Percentiles rank a stretch among this genome's conserved stretches.
These are phyloP conservation scores for Blastocladiella britannica DNA, from an alignment of 192 early-diverging fungal species.

Conservation along the genomic window DNA sequence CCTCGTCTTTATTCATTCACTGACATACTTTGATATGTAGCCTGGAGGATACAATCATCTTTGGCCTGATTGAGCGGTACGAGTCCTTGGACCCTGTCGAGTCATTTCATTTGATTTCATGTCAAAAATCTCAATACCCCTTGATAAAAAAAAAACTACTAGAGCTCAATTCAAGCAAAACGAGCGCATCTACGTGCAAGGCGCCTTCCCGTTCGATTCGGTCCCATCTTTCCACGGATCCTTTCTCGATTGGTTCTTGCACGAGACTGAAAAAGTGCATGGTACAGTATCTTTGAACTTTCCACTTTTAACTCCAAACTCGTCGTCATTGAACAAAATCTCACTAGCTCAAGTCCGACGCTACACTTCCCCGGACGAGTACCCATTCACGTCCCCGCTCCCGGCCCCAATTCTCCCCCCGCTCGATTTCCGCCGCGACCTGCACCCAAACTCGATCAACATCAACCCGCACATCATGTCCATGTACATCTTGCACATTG, in stretches of 20 bases:
- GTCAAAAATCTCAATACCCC: background rate
- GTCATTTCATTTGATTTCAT: slow-evolving; percentile 1
- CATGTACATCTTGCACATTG: slow-evolving; percentile 61
- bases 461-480: slow-evolving; percentile 64
- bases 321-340: slow-evolving; percentile 2
- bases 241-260: slow-evolving; percentile 76
- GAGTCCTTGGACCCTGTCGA: background rate
- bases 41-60: slow-evolving; percentile 90
- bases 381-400: slow-evolving; percentile 64
- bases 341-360: slow-evolving; percentile 46
- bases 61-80: slow-evolving; percentile 26
- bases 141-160: background rate
- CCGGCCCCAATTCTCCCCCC: slow-evolving; percentile 72
- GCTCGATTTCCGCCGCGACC: slow-evolving; percentile 53
- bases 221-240: slow-evolving; percentile 37
- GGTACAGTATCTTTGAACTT: slow-evolving; percentile 22
- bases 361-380: slow-evolving; percentile 84
- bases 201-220: slow-evolving; percentile 39
- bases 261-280: slow-evolving; percentile 80
- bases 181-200: slow-evolving; percentile 48
- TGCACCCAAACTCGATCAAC: slow-evolving; percentile 62
- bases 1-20: no score
- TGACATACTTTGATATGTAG: no score
- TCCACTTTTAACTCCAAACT: background rate
- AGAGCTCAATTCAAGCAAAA: slow-evolving; percentile 77